Evolutionary conservation across 2,329 filamentous ascomycete species (phyloP).

Genomic region (Aaosphaeria arxii): DNA sequence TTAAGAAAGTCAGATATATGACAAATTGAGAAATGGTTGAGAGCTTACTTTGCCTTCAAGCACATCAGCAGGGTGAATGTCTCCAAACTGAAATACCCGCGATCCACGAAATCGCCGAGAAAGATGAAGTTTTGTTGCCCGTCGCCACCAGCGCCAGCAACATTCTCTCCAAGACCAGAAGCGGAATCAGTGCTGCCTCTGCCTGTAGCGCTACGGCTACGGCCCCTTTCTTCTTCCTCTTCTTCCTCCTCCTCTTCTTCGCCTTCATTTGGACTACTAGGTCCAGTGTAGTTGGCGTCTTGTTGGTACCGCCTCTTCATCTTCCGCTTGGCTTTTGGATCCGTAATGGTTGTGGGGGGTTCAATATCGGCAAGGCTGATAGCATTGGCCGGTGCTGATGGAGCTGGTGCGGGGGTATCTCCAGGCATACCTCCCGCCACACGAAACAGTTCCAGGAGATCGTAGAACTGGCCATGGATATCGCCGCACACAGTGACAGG

Average conservation of each 20-base stretch:
- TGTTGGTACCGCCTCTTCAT: constrained; percentile 59
- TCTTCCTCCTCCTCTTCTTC: constrained; percentile 50
- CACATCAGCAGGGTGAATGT: constrained; percentile 70
- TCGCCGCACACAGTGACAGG: constrained; percentile 97
- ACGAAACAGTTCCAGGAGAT: constrained; percentile 92
- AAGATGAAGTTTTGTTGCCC: constrained; percentile 70
- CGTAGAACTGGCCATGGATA: constrained; percentile 98
- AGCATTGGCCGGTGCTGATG: constrained; percentile 65
- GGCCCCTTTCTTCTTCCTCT: constrained; percentile 48
- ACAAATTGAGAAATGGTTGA: background rate
- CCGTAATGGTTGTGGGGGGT: constrained; percentile 82
- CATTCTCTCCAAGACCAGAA: constrained; percentile 38
- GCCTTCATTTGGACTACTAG: constrained; percentile 46
- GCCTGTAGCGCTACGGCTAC: constrained; percentile 42
- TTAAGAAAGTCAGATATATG: background rate
- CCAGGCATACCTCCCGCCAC: constrained; percentile 96
- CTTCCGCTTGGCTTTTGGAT: constrained; percentile 84
- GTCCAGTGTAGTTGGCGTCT: constrained; percentile 54
- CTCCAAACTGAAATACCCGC: constrained; percentile 69
- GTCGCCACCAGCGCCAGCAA: constrained; percentile 44
- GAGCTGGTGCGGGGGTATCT: constrained; percentile 61
- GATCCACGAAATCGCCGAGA: constrained; percentile 68
- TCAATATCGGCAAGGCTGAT: constrained; percentile 92
- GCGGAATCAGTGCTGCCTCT: constrained; percentile 41
- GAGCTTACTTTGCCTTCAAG: constrained; percentile 64